Evolutionary conservation across 352 stramenopile species (phyloP).

Genomic region (Globisporangium cederbergense): DNA sequence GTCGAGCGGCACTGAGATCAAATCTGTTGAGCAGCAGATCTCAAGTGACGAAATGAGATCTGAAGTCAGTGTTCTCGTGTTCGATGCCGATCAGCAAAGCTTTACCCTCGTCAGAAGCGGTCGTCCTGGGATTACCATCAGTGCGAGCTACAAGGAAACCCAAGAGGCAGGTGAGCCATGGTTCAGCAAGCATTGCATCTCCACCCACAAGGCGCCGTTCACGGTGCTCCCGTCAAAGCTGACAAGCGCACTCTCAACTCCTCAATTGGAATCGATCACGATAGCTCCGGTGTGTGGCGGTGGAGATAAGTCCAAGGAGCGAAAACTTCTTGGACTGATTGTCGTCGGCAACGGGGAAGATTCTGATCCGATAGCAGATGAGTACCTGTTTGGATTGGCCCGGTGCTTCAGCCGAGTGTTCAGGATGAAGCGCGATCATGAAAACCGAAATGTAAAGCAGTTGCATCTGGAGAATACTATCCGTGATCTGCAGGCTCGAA

Average conservation of each 20-base stretch:
- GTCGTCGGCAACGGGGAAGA: not conserved
- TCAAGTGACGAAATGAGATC: not conserved
- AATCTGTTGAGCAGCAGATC: not conserved
- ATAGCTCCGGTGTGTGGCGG: constrained; percentile 1
- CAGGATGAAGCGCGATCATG: not conserved
- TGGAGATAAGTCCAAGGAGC: not conserved
- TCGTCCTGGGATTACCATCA: not conserved
- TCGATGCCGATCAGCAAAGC: not conserved
- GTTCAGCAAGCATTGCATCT: constrained; percentile 3
- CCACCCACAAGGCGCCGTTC: constrained; percentile 7
- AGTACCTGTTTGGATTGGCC: not conserved
- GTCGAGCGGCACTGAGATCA: not conserved
- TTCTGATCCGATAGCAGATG: not conserved
- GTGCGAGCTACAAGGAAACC: too few species aligned
- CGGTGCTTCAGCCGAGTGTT: constrained; percentile 3
- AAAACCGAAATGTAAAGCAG: not conserved
- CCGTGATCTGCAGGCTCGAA: not conserved
- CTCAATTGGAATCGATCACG: constrained; percentile 2
- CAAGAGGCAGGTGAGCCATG: not conserved
- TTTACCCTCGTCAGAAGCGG: constrained; percentile 6
- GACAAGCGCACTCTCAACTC: not conserved
- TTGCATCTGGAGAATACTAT: not conserved
- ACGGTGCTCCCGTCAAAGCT: not conserved
- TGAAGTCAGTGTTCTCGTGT: constrained; percentile 3
- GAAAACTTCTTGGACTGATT: constrained; percentile 5